Conservation (phyloP, 2,329 filamentous ascomycete genomes). For the Botrytis galanthina region DNA sequence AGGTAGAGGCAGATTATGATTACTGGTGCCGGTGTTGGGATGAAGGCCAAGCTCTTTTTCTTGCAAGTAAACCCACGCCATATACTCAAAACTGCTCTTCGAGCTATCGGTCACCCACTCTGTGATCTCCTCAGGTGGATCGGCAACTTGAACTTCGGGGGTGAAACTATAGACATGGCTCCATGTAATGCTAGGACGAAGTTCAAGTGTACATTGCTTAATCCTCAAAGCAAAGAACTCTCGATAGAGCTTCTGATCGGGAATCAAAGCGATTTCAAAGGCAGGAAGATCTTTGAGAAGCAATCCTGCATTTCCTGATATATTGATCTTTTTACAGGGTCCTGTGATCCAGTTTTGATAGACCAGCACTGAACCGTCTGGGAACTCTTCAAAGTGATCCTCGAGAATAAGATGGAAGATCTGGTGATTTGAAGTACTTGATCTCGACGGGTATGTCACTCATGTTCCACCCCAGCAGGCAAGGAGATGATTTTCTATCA, state of each 20-base stretch:
- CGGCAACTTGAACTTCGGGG: neutral
- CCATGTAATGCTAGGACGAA: slow-evolving; percentile 1
- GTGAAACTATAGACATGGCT: neutral
- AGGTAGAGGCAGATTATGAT: neutral
- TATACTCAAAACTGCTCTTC: neutral
- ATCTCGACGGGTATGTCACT: neutral
- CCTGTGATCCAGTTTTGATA: slow-evolving; percentile 1
- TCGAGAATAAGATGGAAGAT: neutral
- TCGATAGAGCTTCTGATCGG: neutral
- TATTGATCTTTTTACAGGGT: neutral
- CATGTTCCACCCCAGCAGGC: neutral
- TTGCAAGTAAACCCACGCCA: neutral
- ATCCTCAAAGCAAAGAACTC: neutral
- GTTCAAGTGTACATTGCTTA: neutral
- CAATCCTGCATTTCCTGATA: neutral
- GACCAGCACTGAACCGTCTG: neutral
- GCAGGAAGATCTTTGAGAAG: neutral
- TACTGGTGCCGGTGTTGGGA: neutral
- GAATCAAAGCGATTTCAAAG: slow-evolving; percentile 8
- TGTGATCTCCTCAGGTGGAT: neutral
- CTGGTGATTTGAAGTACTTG: neutral
- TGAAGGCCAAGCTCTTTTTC: neutral
- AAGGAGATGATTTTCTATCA: neutral
- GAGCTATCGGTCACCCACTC: neutral
- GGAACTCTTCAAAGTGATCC: neutral